Evolutionary conservation across 495 filamentous ascomycete species (phyloP).

Genomic region (Pyrenopolyporus hunteri): DNA sequence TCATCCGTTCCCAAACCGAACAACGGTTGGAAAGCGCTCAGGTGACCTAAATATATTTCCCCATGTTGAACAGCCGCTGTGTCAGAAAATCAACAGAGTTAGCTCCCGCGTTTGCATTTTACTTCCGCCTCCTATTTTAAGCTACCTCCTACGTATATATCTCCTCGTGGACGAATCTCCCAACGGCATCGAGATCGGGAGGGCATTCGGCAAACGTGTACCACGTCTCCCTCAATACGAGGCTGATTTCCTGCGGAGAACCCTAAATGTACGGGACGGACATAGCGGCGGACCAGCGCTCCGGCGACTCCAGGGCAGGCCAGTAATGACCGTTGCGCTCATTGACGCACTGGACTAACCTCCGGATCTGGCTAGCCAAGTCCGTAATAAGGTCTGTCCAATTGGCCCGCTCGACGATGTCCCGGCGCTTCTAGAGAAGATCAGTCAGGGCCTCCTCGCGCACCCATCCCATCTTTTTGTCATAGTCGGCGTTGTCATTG

Average conservation of each 20-base stretch:
- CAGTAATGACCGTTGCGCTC: conserved; percentile 12
- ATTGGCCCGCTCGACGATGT: conserved; percentile 18
- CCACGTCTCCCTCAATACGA: conserved; percentile 7
- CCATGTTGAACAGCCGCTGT: too few relatives aligned
- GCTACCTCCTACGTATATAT: too few relatives aligned
- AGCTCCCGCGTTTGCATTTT: too few relatives aligned
- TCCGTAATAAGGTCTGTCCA: background rate
- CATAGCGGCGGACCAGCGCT: background rate
- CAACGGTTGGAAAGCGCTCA: too few relatives aligned
- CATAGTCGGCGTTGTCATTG: conserved; percentile 1
- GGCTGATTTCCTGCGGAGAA: background rate
- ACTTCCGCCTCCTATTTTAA: too few relatives aligned
- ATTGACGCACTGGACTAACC: background rate
- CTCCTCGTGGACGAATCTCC: background rate
- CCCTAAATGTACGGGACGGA: background rate
- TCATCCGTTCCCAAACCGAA: too few relatives aligned
- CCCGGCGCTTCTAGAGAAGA: conserved; percentile 17
- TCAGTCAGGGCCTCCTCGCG: conserved; percentile 4
- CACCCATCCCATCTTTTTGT: conserved; percentile 27
- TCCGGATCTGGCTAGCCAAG: background rate
- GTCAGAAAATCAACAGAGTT: too few relatives aligned
- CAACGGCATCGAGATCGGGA: background rate
- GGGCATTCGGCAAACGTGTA: conserved; percentile 18
- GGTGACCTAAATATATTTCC: too few relatives aligned
- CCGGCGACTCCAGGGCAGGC: background rate